phyloP scores from a whole-genome alignment of 1,284 basidiomycete species.

The Ganoderma sinense region DNA sequence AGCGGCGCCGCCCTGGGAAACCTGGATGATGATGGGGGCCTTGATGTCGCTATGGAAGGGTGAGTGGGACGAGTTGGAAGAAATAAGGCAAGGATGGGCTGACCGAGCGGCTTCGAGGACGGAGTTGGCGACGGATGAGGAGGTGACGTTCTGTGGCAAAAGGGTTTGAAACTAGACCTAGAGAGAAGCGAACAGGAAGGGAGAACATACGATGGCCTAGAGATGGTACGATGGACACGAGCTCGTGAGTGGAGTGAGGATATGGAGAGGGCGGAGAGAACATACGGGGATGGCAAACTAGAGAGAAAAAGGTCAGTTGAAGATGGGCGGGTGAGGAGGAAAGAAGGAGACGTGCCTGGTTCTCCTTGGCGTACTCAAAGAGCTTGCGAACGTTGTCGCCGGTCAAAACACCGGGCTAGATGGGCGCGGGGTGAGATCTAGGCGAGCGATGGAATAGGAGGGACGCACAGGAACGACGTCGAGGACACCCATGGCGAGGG shows the following conservation, averaged over 20 bases:
- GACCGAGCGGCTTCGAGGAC: conserved; percentile 89
- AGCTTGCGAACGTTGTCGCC: conserved; percentile 89
- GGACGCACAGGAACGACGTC: conserved; percentile 73
- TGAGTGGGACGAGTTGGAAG: background rate
- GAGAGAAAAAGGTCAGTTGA: background rate
- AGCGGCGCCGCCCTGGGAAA: conserved; percentile 96
- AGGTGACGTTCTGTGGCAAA: conserved; percentile 74
- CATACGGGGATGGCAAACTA: conserved; percentile 89
- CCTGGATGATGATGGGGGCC: conserved; percentile 97
- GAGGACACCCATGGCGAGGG: conserved; percentile 64
- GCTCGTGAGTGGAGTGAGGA: background rate
- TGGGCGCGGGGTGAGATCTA: background rate
- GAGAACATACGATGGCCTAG: conserved; percentile 75
- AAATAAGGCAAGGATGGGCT: conserved; percentile 4
- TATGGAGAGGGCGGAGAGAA: conserved; percentile 30
- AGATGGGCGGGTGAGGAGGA: background rate
- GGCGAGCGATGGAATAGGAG: conserved; percentile 10
- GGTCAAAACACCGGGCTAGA: conserved; percentile 85
- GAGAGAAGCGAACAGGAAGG: conserved; percentile 17
- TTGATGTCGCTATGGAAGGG: conserved; percentile 76
- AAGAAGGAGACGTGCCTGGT: conserved; percentile 65
- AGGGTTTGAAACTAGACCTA: conserved; percentile 14
- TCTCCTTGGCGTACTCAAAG: conserved; percentile 86
- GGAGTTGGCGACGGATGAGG: conserved; percentile 88
- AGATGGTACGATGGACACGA: conserved; percentile 17